Conservation (phyloP, 2,329 filamentous ascomycete species). For the Apiospora rasikravindrae region DNA sequence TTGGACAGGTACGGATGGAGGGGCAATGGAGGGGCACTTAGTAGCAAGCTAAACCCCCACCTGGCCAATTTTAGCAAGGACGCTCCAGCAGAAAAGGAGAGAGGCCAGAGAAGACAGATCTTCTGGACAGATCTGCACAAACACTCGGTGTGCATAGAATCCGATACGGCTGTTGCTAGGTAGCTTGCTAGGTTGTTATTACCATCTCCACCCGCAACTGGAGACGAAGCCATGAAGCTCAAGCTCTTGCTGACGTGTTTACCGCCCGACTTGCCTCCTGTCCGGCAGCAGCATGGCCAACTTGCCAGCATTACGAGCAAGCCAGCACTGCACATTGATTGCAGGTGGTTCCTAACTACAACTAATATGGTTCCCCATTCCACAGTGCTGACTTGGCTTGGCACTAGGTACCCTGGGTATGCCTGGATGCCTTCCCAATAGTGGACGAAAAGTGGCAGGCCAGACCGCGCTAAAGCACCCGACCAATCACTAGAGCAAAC, state of each 20-base stretch:
- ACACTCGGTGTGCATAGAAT: neutral
- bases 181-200: no score
- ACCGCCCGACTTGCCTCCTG: neutral
- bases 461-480: neutral
- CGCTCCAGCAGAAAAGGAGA: neutral
- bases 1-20: neutral
- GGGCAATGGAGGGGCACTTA: neutral
- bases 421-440: neutral
- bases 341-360: neutral
- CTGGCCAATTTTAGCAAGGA: neutral
- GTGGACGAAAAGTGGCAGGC: neutral
- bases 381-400: conserved; percentile 2
- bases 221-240: neutral
- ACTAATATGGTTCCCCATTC: neutral
- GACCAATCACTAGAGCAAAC: conserved; percentile 4
- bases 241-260: conserved; percentile 14
- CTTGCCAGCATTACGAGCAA: neutral
- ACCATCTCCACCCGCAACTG: neutral
- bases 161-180: neutral
- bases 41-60: neutral
- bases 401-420: neutral
- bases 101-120: neutral
- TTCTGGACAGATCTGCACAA: conserved; percentile 11
- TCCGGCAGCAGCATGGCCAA: neutral
- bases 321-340: neutral